A percentile compares a stretch with the other conserved stretches of the same genome.
These are phyloP conservation scores for Ceratocystis lukuohia DNA, from an alignment of 2,329 filamentous ascomycete species.

Conservation along the genomic window DNA sequence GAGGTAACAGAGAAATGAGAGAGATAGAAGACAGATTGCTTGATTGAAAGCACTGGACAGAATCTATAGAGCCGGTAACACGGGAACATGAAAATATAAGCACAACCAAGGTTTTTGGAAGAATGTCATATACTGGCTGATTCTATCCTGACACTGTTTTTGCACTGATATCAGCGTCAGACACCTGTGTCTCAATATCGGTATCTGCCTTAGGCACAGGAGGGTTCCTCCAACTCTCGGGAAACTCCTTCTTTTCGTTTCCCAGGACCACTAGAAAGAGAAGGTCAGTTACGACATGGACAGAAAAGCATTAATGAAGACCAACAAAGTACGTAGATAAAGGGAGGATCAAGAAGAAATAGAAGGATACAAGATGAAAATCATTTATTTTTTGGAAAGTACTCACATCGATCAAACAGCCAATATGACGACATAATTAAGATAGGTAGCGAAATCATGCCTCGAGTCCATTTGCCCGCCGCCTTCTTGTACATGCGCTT, in stretches of 20 bases:
- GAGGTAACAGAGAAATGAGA: too few species aligned
- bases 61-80: too few species aligned
- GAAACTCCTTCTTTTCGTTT: slow-evolving; percentile 10
- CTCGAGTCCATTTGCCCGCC: slow-evolving; percentile 16
- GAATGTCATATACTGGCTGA: background rate
- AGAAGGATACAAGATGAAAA: background rate
- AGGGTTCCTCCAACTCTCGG: slow-evolving; percentile 8
- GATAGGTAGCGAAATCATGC: slow-evolving; percentile 15
- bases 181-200: background rate
- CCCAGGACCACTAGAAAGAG: slow-evolving; percentile 9
- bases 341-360: background rate
- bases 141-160: background rate
- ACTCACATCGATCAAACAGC: slow-evolving; percentile 15
- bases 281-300: background rate
- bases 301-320: background rate
- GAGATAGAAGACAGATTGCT: too few species aligned
- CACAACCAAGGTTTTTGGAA: background rate
- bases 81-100: background rate
- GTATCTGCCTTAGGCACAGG: background rate
- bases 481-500: slow-evolving; percentile 18
- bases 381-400: background rate
- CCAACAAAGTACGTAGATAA: too few species aligned
- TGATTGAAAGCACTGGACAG: too few species aligned
- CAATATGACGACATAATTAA: slow-evolving; percentile 17
- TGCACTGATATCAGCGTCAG: background rate